phyloP scores from a whole-genome alignment of 169 alveolate species.

The Cryptosporidium ubiquitum region DNA sequence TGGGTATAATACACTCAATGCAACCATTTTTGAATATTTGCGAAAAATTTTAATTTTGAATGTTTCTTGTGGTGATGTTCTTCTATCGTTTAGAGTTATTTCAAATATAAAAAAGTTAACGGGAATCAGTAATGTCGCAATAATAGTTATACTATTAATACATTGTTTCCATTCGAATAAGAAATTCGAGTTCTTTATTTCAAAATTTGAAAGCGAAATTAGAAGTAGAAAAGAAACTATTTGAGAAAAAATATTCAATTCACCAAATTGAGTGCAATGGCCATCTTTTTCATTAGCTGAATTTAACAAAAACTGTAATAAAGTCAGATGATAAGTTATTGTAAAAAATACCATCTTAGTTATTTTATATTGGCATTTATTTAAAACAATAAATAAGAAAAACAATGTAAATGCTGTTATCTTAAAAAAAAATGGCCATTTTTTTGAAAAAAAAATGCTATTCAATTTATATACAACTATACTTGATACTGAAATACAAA shows the following conservation, averaged over 20 bases:
- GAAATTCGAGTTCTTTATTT: neutral
- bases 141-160: constrained; percentile 5
- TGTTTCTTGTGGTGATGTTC: neutral
- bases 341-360: neutral
- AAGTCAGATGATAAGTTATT: constrained; percentile 13
- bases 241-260: constrained; percentile 57
- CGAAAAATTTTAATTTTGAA: neutral
- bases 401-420: neutral
- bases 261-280: constrained; percentile 38
- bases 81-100: neutral
- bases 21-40: neutral
- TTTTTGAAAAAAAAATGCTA: neutral
- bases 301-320: constrained; percentile 7
- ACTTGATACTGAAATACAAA: constrained; percentile 35
- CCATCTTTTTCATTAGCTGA: neutral
- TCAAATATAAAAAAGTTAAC: neutral
- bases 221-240: constrained; percentile 12
- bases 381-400: neutral
- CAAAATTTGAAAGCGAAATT: constrained; percentile 22
- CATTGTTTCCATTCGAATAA: constrained; percentile 27
- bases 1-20: neutral
- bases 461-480: neutral
- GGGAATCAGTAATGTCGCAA: constrained; percentile 11
- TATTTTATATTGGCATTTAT: neutral
- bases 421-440: neutral